Percentiles rank a stretch among this genome's conserved stretches.
These are phyloP conservation scores for Penicillium sp. DNA, from an alignment of 2,329 filamentous ascomycete genomes.

Conservation along the genomic window DNA sequence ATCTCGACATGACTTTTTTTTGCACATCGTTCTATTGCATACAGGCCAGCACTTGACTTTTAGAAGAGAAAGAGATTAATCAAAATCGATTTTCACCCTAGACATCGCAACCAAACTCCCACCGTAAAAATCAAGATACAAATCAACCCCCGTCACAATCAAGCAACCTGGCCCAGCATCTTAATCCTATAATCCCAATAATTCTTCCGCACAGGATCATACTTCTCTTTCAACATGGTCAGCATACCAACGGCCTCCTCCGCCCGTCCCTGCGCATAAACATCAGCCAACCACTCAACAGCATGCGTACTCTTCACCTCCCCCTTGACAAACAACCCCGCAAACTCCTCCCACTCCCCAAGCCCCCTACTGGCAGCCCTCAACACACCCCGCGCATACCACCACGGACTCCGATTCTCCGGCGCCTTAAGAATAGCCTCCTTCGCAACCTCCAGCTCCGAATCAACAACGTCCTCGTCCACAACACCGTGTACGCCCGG, in stretches of 20 bases:
- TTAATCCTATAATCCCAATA: constrained; percentile 83
- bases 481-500: constrained; percentile 45
- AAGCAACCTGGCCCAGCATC: constrained; percentile 24
- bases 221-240: constrained; percentile 73
- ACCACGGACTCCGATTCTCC: constrained; percentile 94
- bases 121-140: not conserved
- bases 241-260: constrained; percentile 68
- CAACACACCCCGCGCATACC: constrained; percentile 77
- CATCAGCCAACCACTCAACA: constrained; percentile 51
- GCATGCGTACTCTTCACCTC: constrained; percentile 61
- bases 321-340: constrained; percentile 50
- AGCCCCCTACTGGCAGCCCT: constrained; percentile 59
- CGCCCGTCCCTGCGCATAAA: constrained; percentile 41
- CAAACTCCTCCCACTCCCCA: constrained; percentile 54
- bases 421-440: constrained; percentile 74
- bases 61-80: constrained; percentile 6
- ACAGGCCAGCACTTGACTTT: constrained; percentile 3
- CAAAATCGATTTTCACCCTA: not conserved
- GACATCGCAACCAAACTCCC: not conserved
- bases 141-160: not conserved
- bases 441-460: constrained; percentile 73
- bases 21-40: constrained; percentile 4
- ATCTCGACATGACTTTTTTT: not conserved
- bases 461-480: constrained; percentile 63
- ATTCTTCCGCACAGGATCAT: constrained; percentile 84